Evolutionary conservation across 2,329 filamentous ascomycete species (phyloP).

Genomic region (Alternaria sp.): DNA sequence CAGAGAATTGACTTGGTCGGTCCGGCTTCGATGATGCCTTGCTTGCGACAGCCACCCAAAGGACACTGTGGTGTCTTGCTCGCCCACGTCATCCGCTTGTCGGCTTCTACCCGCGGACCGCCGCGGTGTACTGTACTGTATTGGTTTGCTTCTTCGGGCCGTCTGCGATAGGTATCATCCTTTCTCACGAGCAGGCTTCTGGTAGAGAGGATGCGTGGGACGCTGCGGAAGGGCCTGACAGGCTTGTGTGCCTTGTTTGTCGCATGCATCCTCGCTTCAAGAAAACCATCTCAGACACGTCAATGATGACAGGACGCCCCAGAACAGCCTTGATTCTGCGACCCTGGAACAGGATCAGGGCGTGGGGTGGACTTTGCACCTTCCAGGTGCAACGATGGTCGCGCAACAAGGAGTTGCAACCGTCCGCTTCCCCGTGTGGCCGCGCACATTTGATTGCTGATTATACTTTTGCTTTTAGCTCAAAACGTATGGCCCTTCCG

Average conservation of each 20-base stretch:
- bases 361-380: slow-evolving; percentile 44
- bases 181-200: slow-evolving; percentile 11
- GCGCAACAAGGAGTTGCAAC: slow-evolving; percentile 41
- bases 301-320: slow-evolving; percentile 29
- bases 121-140: slow-evolving; percentile 1
- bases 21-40: slow-evolving; percentile 15
- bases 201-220: slow-evolving; percentile 22
- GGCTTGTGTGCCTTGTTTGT: slow-evolving; percentile 14
- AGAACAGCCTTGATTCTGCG: slow-evolving; percentile 18
- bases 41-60: slow-evolving; percentile 18
- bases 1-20: slow-evolving; percentile 29
- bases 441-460: slow-evolving; percentile 30
- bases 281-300: slow-evolving; percentile 13
- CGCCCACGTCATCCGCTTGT: slow-evolving; percentile 20
- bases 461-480: slow-evolving; percentile 40
- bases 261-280: slow-evolving; percentile 18
- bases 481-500: slow-evolving; percentile 28
- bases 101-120: slow-evolving; percentile 16
- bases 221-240: slow-evolving; percentile 13
- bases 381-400: slow-evolving; percentile 36
- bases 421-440: slow-evolving; percentile 41
- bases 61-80: slow-evolving; percentile 16
- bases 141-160: slow-evolving; percentile 25
- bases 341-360: slow-evolving; percentile 28
- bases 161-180: slow-evolving; percentile 14